Evolutionary conservation across 164 flowering plant species (phyloP), one percentile per base, ranked within the genome.

Genomic region (Tinospora cordifolia): DNA sequence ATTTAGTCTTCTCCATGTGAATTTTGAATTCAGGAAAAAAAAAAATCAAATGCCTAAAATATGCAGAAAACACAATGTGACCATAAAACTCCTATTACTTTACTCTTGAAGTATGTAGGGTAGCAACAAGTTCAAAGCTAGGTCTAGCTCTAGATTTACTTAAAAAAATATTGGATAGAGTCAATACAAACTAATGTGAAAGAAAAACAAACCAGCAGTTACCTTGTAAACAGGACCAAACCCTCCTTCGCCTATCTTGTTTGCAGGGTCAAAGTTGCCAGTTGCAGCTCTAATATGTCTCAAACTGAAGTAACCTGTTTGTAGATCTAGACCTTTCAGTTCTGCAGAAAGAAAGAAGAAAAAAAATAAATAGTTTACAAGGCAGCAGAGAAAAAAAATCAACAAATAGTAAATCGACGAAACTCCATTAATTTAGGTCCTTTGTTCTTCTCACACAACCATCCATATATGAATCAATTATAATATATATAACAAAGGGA

Each of bases 161-260:
- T 36, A 11, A 6, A 0, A 44, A 25, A 44, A 41, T n/a, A 13
- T 21, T 22, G 4, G 25, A 22, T 6, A 22, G 7, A 60, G 14
- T 5, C 34, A 39, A 11, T 8, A 44, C 2, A 44, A 21, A 30
- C 36, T 34, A 60, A 39, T 6, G 36, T 26, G 62, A 44, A 34
- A 22, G 34, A 65, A 36, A 11, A 27, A 34, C 17, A 58, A 40
- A 39, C 38, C 63, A 10, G 25, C 13, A 36, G 39, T 63, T 79
- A 90, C 97, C 92, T 87, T 90, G 79, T 77, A 87, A 46, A 90
- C 97, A 3, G 93, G 84, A 44, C 97, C 97, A 79, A 90, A 88
- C 21, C 97, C 93, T 34, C 97, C 93, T 86, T 90, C 93, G 3
- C 97, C 97, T 51, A 90, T 84, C 81, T 90, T 90, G 76, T 90